These are phyloP conservation scores for Pseudocercospora vitis DNA, from an alignment of 2,329 filamentous ascomycete species.

Conservation along the genomic window DNA sequence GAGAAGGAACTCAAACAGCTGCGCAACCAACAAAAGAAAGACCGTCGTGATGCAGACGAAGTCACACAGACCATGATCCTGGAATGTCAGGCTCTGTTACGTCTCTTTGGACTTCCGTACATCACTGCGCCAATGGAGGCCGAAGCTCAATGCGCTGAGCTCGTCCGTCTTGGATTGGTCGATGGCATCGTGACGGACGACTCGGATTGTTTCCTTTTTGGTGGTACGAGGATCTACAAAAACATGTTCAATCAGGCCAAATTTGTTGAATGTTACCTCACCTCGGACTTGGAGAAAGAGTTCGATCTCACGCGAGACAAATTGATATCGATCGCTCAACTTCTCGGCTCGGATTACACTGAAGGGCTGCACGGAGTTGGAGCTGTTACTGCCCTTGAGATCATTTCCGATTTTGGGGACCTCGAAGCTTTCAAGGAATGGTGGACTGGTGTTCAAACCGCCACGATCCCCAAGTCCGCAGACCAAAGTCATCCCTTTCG, in stretches of 20 bases:
- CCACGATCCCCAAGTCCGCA: constrained; percentile 59
- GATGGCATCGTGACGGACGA: constrained; percentile 98
- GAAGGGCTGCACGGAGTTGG: constrained; percentile 88
- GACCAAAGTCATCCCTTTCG: constrained; percentile 66
- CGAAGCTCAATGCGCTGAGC: constrained; percentile 92
- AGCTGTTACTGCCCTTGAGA: constrained; percentile 90
- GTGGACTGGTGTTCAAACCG: constrained; percentile 77
- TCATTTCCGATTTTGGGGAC: constrained; percentile 81
- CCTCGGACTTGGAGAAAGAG: constrained; percentile 80
- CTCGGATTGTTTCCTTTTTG: constrained; percentile 94
- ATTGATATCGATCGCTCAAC: constrained; percentile 84
- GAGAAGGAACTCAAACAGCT: constrained; percentile 84
- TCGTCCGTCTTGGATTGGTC: constrained; percentile 81
- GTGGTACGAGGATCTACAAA: constrained; percentile 94
- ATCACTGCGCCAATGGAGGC: constrained; percentile 99
- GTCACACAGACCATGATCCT: constrained; percentile 94
- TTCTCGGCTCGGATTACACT: constrained; percentile 92
- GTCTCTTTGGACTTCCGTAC: constrained; percentile 90
- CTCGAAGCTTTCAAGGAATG: constrained; percentile 80
- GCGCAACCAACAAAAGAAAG: constrained; percentile 92
- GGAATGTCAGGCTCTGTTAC: constrained; percentile 88
- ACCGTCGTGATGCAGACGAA: constrained; percentile 88
- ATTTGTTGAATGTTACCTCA: constrained; percentile 92
- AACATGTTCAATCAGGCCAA: constrained; percentile 99
- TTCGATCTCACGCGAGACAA: constrained; percentile 82